A percentile compares a stretch with the other conserved stretches of the same genome.
Evolutionary conservation across 495 filamentous ascomycete species (phyloP).

Genomic region (Pyrenula aspistea): DNA sequence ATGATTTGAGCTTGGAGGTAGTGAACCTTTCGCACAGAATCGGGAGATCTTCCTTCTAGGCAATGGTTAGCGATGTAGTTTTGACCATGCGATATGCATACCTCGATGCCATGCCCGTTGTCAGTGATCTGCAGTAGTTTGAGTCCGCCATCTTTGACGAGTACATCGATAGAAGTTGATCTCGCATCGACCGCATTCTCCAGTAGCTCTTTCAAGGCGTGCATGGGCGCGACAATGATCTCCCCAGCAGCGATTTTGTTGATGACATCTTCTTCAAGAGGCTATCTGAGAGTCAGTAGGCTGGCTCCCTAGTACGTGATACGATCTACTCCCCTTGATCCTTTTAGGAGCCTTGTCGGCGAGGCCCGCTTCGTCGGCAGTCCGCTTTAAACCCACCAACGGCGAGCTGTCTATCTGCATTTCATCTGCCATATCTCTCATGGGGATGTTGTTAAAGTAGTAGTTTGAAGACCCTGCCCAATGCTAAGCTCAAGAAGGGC

Average conservation of each 20-base stretch:
- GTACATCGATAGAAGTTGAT: conserved; percentile 78
- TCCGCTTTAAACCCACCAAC: conserved; percentile 51
- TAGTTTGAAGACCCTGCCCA: too few relatives aligned
- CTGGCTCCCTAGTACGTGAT: background rate
- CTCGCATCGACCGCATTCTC: conserved; percentile 98
- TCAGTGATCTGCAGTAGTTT: conserved; percentile 96
- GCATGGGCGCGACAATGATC: conserved; percentile 94
- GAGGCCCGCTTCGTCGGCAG: conserved; percentile 36
- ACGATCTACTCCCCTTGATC: conserved; percentile 40
- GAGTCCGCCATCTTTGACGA: conserved; percentile 93
- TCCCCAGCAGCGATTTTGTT: conserved; percentile 99
- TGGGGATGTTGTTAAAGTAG: too few relatives aligned
- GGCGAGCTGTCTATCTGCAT: conserved; percentile 32
- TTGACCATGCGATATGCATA: conserved; percentile 29
- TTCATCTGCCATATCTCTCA: conserved; percentile 26
- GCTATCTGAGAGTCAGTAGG: conserved; percentile 29
- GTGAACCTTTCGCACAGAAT: conserved; percentile 97
- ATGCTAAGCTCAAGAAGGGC: too few relatives aligned
- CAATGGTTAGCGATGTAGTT: background rate
- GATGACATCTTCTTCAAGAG: conserved; percentile 88
- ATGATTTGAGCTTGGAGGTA: conserved; percentile 88
- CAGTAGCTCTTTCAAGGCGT: conserved; percentile 94
- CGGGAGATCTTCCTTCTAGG: conserved; percentile 74
- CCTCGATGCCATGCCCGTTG: conserved; percentile 94
- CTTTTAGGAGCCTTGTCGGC: conserved; percentile 42